Evolutionary conservation across 306 rosid genomes (phyloP).

Genomic region (Carpinus fangiana): DNA sequence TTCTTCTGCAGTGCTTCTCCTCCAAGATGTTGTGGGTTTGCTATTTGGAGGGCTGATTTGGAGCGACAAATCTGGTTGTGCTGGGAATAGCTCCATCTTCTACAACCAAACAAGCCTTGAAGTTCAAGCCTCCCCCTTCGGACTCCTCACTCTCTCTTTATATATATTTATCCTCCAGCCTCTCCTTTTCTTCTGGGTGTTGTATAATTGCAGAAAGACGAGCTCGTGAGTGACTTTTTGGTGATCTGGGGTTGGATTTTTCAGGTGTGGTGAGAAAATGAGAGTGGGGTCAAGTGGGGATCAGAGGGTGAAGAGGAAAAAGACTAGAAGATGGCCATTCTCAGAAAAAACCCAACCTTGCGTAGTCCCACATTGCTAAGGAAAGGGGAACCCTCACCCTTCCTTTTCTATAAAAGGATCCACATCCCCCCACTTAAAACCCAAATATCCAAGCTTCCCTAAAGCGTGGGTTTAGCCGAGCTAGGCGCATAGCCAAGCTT

Average conservation of each 20-base stretch:
- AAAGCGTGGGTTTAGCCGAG: too few species aligned
- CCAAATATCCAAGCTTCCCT: too few species aligned
- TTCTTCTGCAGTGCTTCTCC: constrained; percentile 47
- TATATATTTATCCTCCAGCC: background rate
- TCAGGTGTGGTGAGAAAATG: constrained; percentile 42
- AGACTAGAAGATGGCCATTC: too few species aligned
- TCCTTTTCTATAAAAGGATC: too few species aligned
- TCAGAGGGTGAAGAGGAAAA: too few species aligned
- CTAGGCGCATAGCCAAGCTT: too few species aligned
- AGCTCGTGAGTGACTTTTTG: background rate
- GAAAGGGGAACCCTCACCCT: too few species aligned
- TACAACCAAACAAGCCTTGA: background rate
- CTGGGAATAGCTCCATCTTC: constrained; percentile 80
- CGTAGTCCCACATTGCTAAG: too few species aligned
- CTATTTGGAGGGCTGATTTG: constrained; percentile 96
- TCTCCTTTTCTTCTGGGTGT: background rate
- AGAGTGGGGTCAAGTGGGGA: too few species aligned
- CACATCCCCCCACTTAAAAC: too few species aligned
- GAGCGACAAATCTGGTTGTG: constrained; percentile 92
- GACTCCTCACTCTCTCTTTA: background rate
- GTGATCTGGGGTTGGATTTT: constrained; percentile 28
- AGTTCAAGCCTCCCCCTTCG: too few species aligned
- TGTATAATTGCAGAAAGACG: constrained; percentile 10
- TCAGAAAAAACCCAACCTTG: too few species aligned
- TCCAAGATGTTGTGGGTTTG: constrained; percentile 67